Conservation (phyloP, 805 yeast genomes). For the Tanozyma kutaoensis region DNA sequence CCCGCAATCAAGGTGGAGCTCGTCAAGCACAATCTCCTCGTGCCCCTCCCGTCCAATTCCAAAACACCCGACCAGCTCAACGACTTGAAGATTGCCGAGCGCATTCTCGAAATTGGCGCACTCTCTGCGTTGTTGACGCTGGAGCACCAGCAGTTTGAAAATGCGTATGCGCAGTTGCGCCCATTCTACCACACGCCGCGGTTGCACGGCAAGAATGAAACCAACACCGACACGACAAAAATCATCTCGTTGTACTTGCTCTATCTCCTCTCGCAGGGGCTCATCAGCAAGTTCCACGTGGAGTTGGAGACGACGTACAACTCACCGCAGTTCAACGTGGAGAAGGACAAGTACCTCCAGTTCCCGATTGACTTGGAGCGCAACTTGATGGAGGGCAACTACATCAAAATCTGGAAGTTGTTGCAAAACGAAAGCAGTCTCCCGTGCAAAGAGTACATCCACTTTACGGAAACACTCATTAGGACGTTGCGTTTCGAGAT, state of each 20-base stretch:
- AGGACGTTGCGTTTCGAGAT: constrained; percentile 78
- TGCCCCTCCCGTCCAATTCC: constrained; percentile 37
- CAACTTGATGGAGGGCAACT: constrained; percentile 94
- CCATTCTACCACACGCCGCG: constrained; percentile 50
- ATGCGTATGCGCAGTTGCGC: constrained; percentile 58
- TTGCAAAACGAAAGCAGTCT: constrained; percentile 41
- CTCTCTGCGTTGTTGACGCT: constrained; percentile 55
- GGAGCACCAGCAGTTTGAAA: constrained; percentile 55
- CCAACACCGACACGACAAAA: constrained; percentile 35
- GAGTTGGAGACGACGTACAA: constrained; percentile 67
- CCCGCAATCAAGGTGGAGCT: constrained; percentile 68
- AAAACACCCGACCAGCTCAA: constrained; percentile 28
- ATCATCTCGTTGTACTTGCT: constrained; percentile 66
- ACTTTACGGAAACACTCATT: constrained; percentile 64
- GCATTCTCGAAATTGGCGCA: constrained; percentile 82
- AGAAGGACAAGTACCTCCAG: constrained; percentile 46
- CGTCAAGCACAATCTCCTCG: constrained; percentile 62
- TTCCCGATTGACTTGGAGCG: constrained; percentile 86
- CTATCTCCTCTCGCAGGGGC: constrained; percentile 68
- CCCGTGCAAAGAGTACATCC: constrained; percentile 61
- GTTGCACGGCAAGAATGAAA: constrained; percentile 24
- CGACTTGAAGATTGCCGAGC: constrained; percentile 69
- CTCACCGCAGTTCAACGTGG: constrained; percentile 43
- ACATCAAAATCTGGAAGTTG: constrained; percentile 79
- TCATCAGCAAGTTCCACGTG: constrained; percentile 78